A percentile compares a stretch with the other conserved stretches of the same genome.
These are phyloP conservation scores for Backusella mclennaniae DNA, from an alignment of 192 early-diverging fungal species.

Conservation along the genomic window DNA sequence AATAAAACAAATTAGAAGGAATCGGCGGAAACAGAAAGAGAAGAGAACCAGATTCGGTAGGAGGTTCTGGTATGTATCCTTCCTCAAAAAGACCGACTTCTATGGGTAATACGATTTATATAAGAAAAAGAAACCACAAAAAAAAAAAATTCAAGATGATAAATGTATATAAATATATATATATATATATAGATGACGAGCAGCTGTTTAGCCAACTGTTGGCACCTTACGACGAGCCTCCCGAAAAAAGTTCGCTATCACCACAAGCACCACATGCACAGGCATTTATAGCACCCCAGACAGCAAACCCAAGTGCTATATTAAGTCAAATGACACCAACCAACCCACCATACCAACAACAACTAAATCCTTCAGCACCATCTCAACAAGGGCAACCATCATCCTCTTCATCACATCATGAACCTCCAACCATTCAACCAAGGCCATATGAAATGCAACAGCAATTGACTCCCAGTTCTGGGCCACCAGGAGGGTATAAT, in stretches of 20 bases:
- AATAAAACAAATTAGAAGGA: background rate
- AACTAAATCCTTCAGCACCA: background rate
- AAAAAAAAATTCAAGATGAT: background rate
- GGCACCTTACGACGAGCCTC: background rate
- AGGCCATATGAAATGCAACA: background rate
- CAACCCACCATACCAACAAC: background rate
- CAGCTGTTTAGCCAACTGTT: conserved; percentile 8
- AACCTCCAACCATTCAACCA: background rate
- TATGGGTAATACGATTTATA: background rate
- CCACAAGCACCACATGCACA: background rate
- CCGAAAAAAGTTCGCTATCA: background rate
- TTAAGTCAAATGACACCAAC: background rate
- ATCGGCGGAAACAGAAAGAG: background rate
- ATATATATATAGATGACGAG: background rate
- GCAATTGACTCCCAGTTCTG: background rate
- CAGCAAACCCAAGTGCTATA: conserved; percentile 3
- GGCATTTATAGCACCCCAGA: background rate
- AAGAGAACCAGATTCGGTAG: background rate
- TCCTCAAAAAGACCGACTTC: background rate
- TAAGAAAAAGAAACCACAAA: background rate
- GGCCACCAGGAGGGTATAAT: background rate
- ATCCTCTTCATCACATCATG: background rate
- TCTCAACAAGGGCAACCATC: background rate
- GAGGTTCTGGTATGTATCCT: background rate
- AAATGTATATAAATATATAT: background rate